Base-by-base conservation (phyloP, 1,284 basidiomycete genomes). In the Sporisorium scitamineum region DNA sequence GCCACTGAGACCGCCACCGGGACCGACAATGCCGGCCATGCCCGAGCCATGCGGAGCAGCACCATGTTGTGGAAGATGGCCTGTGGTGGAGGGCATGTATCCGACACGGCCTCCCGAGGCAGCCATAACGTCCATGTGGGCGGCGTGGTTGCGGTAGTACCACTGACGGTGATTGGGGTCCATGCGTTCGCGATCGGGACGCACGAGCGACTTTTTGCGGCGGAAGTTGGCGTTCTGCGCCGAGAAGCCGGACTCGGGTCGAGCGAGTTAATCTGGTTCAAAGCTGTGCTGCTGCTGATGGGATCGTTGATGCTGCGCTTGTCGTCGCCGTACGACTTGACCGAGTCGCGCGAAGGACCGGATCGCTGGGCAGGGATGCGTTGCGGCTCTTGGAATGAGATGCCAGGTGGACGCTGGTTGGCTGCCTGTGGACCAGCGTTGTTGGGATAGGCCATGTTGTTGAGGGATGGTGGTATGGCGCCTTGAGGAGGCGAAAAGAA, bases 181-280 rank as follows among this genome's bases (percentile, higher is more conserved):
- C 82, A 98, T 94, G 88, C 96, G 93, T 88, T 97, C 96, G 71
- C 96, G 89, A 86, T 99, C 96, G 9, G 97, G 96, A 62, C 90
- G 89, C 60, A 98, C 94, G 52, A 99, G 89, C 83, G 92, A 94
- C 89, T 95, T 96, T 89, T 97, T 98, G 84, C 95, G 87, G 63
- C 88, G 87, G 50, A 93, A 80, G 39, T 79, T 75, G 50, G 67
- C 57, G 48, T 78, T 78, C 34, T 73, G 69, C 7, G 67, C 76
- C 18, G 76, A 71, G 53, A 79, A 77, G 65, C 81, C 82, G 2
- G 69, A 45, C 54, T 84, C 82, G 22, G 71, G 53, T 84, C 82
- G 51, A 78, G 77, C 14, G 70, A 68, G 64, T 64, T 70, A 51
- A 68, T 44, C 59, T 76, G 74, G 34, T 54, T 71, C 39, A 68